Base-by-base conservation (phyloP, 495 filamentous ascomycete genomes). In the Hypoxylon perforatum region DNA sequence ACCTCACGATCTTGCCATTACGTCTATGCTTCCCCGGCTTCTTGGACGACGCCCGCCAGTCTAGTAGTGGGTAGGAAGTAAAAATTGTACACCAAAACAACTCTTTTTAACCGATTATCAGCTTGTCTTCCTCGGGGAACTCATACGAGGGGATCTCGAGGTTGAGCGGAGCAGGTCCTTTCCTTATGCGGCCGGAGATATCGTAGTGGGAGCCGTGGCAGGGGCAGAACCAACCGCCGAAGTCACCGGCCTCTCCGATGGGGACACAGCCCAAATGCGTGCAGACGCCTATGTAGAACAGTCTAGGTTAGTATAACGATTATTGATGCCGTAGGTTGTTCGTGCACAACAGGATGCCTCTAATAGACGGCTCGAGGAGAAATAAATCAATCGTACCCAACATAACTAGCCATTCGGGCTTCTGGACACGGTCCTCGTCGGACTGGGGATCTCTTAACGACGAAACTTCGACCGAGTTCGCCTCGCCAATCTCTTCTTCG, bases 171-270 rank as follows among this genome's bases (percentile, higher is more conserved):
- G 95, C 95, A 48, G 95, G 95, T 19, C 95, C 95, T 86, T 91
- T 97, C 80, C 95, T 88, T 82, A 94, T 90, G 78, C 95, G 92
- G 76, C 95, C 95, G 63, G 92, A 97, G 81, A 99, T 97, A 81
- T 99, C 95, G 87, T 99, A 99, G 85, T 99, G 95, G 57, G 93
- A 97, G 77, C 95, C 95, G 86, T 99, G 95, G 89, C 95, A 99
- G 63, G 95, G 95, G 85, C 95, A 99, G 89, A 99, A 99, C 95
- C 95, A 99, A 74, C 95, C 95, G 73, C 95, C 95, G 77, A 83
- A 99, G 78, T 99, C 96, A 77, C 95, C 95, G 63, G 95, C 91
- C 85, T 99, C 95, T 77, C 95, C 95, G 79, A 99, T 98, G 67
- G 95, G 95, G 54, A 99, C 95, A 84, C 95, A 99, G 78, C 95